Conservation (phyloP, 148 eudicot species). For the Silene uniflora region DNA sequence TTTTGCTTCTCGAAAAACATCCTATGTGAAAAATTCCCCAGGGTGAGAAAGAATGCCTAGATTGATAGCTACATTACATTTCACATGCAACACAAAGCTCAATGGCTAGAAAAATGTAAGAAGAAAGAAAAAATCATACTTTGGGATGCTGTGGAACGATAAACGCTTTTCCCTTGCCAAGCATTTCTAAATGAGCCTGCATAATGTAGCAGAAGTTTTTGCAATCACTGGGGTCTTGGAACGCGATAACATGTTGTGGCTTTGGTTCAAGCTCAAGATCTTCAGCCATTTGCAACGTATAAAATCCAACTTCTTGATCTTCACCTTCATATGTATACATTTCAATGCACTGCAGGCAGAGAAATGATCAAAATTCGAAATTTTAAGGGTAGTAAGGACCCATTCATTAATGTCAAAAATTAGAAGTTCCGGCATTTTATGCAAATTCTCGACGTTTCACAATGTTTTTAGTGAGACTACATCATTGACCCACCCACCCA, state of each 20-base stretch:
- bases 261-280: slow-evolving; percentile 94
- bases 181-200: slow-evolving; percentile 82
- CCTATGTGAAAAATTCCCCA: slow-evolving; percentile 32
- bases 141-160: slow-evolving; percentile 77
- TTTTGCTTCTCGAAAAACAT: slow-evolving; percentile 73
- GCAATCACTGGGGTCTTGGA: slow-evolving; percentile 74
- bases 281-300: slow-evolving; percentile 80
- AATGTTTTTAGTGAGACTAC: too few relatives aligned
- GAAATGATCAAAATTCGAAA: not conserved
- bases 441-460: not conserved
- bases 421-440: not conserved
- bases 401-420: not conserved
- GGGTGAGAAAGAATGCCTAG: not conserved
- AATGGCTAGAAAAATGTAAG: not conserved
- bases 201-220: slow-evolving; percentile 76
- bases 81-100: not conserved
- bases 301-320: slow-evolving; percentile 63
- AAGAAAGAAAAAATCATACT: slow-evolving; percentile 34
- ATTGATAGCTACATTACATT: not conserved
- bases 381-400: not conserved
- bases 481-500: too few relatives aligned
- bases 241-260: slow-evolving; percentile 80
- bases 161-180: slow-evolving; percentile 79
- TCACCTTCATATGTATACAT: slow-evolving; percentile 61
- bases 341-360: slow-evolving; percentile 71